Percentiles rank a stretch among this genome's conserved stretches.
Conservation (phyloP, 2,329 filamentous ascomycete species). For the Dactylellina parvicollis region DNA sequence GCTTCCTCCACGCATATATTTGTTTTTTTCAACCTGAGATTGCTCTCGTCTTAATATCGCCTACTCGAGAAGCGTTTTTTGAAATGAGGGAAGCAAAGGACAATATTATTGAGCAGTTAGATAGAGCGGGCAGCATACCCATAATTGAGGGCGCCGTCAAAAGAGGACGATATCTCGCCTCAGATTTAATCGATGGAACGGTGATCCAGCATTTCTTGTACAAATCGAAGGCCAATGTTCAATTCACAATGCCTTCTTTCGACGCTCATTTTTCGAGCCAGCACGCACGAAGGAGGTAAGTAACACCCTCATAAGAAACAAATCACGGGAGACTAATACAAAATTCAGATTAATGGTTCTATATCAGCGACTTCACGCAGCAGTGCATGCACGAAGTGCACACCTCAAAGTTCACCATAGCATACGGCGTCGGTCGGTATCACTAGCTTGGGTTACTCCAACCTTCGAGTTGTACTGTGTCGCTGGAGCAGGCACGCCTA, state of each 20-base stretch:
- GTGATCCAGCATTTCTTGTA: constrained; percentile 92
- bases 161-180: constrained; percentile 75
- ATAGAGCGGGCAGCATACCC: constrained; percentile 77
- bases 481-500: constrained; percentile 73
- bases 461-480: constrained; percentile 95
- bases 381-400: constrained; percentile 78
- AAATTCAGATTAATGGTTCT: constrained; percentile 74
- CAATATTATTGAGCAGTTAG: constrained; percentile 74
- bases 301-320: constrained; percentile 52
- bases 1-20: constrained; percentile 99
- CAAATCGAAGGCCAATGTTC: constrained; percentile 92
- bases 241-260: constrained; percentile 90
- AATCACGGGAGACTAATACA: constrained; percentile 41
- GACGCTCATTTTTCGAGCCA: constrained; percentile 72
- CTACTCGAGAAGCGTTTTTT: constrained; percentile 93
- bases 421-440: constrained; percentile 77
- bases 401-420: constrained; percentile 87
- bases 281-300: constrained; percentile 71
- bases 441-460: constrained; percentile 89
- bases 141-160: constrained; percentile 77
- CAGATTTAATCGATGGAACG: constrained; percentile 78
- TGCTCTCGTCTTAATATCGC: constrained; percentile 91
- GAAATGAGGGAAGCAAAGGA: constrained; percentile 79
- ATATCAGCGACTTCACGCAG: constrained; percentile 85
- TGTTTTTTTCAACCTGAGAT: constrained; percentile 90